phyloP scores from a whole-genome alignment of 2,329 filamentous ascomycete species.

The Cladosporium colombiae region DNA sequence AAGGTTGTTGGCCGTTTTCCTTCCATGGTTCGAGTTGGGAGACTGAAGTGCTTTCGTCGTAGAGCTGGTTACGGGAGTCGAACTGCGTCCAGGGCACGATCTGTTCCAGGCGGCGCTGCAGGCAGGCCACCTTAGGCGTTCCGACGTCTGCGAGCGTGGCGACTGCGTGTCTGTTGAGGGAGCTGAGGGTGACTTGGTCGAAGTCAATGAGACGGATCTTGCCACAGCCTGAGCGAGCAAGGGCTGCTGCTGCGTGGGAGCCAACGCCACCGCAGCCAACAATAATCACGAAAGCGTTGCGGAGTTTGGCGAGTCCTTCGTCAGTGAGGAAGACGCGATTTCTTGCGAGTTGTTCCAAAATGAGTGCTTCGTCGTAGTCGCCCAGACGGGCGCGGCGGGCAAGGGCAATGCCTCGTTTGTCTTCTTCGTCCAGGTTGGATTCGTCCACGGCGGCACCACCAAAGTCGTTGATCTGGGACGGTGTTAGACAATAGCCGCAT shows the following conservation, averaged over 20 bases:
- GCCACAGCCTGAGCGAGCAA: slow-evolving; percentile 87
- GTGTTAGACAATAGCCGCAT: background rate
- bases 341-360: slow-evolving; percentile 89
- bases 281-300: slow-evolving; percentile 79
- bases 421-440: slow-evolving; percentile 50
- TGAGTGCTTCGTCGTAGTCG: slow-evolving; percentile 74
- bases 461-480: slow-evolving; percentile 60
- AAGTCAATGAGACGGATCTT: slow-evolving; percentile 90
- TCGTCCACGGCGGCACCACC: slow-evolving; percentile 53
- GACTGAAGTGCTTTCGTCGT: slow-evolving; percentile 66
- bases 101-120: slow-evolving; percentile 77
- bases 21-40: slow-evolving; percentile 68
- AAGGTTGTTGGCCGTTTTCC: slow-evolving; percentile 60
- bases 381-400: slow-evolving; percentile 62
- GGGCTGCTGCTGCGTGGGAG: slow-evolving; percentile 82
- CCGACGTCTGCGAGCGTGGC: slow-evolving; percentile 93
- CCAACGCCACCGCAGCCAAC: slow-evolving; percentile 95
- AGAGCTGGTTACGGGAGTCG: slow-evolving; percentile 83
- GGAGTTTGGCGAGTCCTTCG: slow-evolving; percentile 75
- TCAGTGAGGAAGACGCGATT: slow-evolving; percentile 89
- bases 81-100: slow-evolving; percentile 91
- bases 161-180: slow-evolving; percentile 91
- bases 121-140: slow-evolving; percentile 83
- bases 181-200: slow-evolving; percentile 93
- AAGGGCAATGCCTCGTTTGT: slow-evolving; percentile 59